Base-by-base conservation (phyloP, 1,284 basidiomycete genomes). In the Austroboletus novae-zelandiae region DNA sequence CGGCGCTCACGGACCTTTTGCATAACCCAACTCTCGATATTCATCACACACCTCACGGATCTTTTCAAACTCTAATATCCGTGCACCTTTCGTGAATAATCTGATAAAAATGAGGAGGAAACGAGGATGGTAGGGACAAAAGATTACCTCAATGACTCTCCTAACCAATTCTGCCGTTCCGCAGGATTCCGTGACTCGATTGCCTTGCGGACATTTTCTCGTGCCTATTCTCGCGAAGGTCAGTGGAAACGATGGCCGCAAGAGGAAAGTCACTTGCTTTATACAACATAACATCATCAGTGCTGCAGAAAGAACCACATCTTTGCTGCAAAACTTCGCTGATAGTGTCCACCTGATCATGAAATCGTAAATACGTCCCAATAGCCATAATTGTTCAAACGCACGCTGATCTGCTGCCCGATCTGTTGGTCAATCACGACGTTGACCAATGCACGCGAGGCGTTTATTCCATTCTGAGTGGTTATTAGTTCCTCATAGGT, bases 341-440 rank as follows among this genome's bases (percentile, higher is more conserved):
- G 61, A 99, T 91, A 4, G 92, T 92, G 69, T 99, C 97, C 56
- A 98, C 89, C 91, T 94, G 62, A 35, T 50, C 40, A 56, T 41
- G 43, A 48, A 10, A 52, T 40, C 15, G 43, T 62, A 43, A 60
- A 45, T 18, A 39, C 35, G n/a, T 45, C 23, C 51, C 20, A 29
- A 56, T 35, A 18, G 18, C 39, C 15, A 53, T 30, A 11, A 20
- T 25, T 25, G 14, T 15, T 4, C 17, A 54, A 31, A 47, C 87
- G 61, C 65, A 96, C 94, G 61, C 91, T 94, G 45, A 94, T 89
- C 67, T 98, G 94, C 64, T 96, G 91, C 14, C 91, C 91, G 60
- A 98, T 98, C 67, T 98, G 96, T 62, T 95, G 91, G 71, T 99
- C 94, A 61, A 99, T 99, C 56, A 99, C 82, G 32, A 95, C 88